A percentile compares a stretch with the other conserved stretches of the same genome.
These are phyloP conservation scores for Vicia faba DNA, from an alignment of 306 rosid species.

Conservation along the genomic window DNA sequence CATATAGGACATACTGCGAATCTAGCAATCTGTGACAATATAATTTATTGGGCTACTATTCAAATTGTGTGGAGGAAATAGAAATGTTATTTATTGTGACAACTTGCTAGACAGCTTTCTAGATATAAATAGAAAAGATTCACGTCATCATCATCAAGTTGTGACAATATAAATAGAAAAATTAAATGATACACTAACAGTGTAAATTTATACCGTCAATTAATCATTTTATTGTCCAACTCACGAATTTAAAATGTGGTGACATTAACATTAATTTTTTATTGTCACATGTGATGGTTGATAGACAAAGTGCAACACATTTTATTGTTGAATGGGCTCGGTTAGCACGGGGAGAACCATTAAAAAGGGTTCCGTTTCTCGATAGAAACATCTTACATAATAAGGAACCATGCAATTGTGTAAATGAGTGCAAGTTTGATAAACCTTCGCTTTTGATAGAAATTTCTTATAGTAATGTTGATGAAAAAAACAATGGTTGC, in stretches of 20 bases:
- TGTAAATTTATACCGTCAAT: no score
- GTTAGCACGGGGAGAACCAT: constrained; percentile 48
- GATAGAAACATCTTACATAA: constrained; percentile 29
- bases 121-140: no score
- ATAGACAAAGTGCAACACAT: constrained; percentile 51
- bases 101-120: no score
- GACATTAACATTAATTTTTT: constrained; percentile 42
- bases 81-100: no score
- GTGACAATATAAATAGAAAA: no score
- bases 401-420: background rate
- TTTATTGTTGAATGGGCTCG: constrained; percentile 57
- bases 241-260: constrained; percentile 60
- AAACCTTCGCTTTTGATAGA: constrained; percentile 37
- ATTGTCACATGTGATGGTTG: constrained; percentile 51
- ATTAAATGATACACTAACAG: no score
- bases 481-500: constrained; percentile 44
- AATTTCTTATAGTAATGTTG: background rate
- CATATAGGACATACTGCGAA: no score
- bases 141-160: no score
- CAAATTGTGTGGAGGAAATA: no score
- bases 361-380: constrained; percentile 43
- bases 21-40: no score
- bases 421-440: constrained; percentile 6
- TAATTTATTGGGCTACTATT: no score
- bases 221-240: constrained; percentile 48